Base-by-base conservation (phyloP, 345 rosid species). In the Gossypium anomalum region DNA sequence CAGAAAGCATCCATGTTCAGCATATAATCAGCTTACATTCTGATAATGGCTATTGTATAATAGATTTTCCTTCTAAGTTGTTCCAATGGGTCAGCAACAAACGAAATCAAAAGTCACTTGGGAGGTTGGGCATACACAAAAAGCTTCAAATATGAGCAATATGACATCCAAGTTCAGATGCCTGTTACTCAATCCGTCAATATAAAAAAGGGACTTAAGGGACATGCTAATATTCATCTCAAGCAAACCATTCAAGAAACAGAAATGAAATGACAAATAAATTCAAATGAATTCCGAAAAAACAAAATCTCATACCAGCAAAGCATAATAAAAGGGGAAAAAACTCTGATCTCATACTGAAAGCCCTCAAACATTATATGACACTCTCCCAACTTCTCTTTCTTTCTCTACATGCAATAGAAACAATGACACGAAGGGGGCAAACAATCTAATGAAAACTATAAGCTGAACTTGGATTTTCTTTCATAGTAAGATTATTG, bases 401-500 rank as follows among this genome's bases (percentile, higher is more conserved):
- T 48, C 45, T 79, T 78, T 74, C 72, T 77, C 81, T 78, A 69
- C 11, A 29, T 73, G 7, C 47, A 64, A 68, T 48, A 29, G 72
- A 70, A 67, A 70, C 64, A 67, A 53, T 60, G 43, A 73, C 72
- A 77, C 77, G 65, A 52, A 75, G 51, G 41, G 64, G 79, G 76
- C 19, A 52, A 71, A 71, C 81, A 79, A 83, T 68, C 87, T 79
- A 61, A 75, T 29, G 73, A 68, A 34, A 79, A 67, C 82, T 76
- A 59, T 22, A 75, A 66, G 66, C 83, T 78, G 78, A 79, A 82
- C 67, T 59, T 83, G 83, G 73, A 76, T 76, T 59, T 64, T 65
- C 76, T 78, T 78, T 79, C 53, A 13, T 45, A 75, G 73, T 81
- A 77, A 71, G 81, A 76, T 87, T 86, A 89, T 84, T 83, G 87